phyloP scores from a whole-genome alignment of 805 yeast species.

The Candida nitratophila region DNA sequence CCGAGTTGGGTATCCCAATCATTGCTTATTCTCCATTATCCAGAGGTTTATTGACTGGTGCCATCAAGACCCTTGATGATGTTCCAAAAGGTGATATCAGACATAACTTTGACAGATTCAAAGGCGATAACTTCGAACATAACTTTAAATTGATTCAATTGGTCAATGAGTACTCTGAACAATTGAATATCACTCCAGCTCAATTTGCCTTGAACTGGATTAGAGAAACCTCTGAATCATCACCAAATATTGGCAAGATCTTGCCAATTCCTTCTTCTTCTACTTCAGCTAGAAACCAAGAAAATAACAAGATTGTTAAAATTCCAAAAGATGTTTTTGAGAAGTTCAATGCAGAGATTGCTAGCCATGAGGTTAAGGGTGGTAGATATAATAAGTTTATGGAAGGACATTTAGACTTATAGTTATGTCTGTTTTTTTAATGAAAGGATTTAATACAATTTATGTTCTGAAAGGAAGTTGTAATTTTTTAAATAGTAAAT shows the following conservation, averaged over 20 bases:
- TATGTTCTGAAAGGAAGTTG: too few species aligned
- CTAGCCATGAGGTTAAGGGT: slow-evolving; percentile 44
- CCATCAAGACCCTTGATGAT: slow-evolving; percentile 36
- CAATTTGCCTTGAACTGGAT: slow-evolving; percentile 71
- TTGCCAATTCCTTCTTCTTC: slow-evolving; percentile 82
- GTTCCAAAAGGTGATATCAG: slow-evolving; percentile 54
- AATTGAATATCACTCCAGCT: slow-evolving; percentile 42
- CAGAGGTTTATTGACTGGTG: slow-evolving; percentile 70
- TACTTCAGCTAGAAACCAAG: slow-evolving; percentile 50
- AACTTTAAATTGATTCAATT: slow-evolving; percentile 45
- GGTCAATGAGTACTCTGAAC: slow-evolving; percentile 43
- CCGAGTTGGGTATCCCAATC: slow-evolving; percentile 54
- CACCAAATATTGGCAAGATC: slow-evolving; percentile 40
- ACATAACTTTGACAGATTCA: slow-evolving; percentile 45
- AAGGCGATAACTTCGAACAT: slow-evolving; percentile 40
- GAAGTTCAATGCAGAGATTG: slow-evolving; percentile 41
- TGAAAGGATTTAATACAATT: too few species aligned
- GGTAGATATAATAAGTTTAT: slow-evolving; percentile 10
- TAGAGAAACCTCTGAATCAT: slow-evolving; percentile 21
- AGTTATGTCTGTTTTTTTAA: not conserved
- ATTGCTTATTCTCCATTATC: slow-evolving; percentile 82
- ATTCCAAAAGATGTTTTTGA: slow-evolving; percentile 53
- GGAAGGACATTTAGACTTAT: not conserved
- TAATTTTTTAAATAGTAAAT: too few species aligned
- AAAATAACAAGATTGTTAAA: slow-evolving; percentile 43